Evolutionary conservation across 352 stramenopile genomes (phyloP), one percentile per base, ranked within the genome.

Genomic region (Pythium sp.): DNA sequence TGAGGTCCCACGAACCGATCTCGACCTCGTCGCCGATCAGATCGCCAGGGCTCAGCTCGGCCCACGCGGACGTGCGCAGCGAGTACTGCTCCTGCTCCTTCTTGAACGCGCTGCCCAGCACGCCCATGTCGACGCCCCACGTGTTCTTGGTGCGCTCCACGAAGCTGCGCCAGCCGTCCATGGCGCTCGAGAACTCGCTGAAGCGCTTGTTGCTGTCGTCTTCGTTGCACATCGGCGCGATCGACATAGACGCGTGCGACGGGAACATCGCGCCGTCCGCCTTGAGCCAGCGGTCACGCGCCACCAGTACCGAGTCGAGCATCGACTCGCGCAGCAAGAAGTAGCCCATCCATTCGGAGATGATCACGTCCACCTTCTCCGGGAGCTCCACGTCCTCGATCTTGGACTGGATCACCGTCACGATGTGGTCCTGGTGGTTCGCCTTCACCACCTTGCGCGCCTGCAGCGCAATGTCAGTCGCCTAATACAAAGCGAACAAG

Each of bases 301-400:
- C 98, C 26, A 97, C 80, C 30, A 99, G 89, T 41, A 99, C 89
- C 65, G 92, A 99, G 85, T 99, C 98, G 47, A 99, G 90, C 98
- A 99, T 99, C 62, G 89, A 98, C 82, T 99, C 98, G 55, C 98
- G 90, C 56, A 99, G 79, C 22, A 99, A 80, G 64, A 99, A 99
- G 83, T 99, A 99, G 64, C 89, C 89, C 98, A 99, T 99, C 95
- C 97, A 99, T 83, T 99, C 97, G 14, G 95, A 99, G 64, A 99
- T 98, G 63, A 99, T 99, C 66, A 99, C 98, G 77, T 99, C 98
- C 34, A 99, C 98, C 72, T 98, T 97, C 75, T 99, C 95, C 0
- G 97, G 96, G 2, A 99, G 84, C 68, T 98, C 75, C 22, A 99
- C 90, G 62, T 99, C 97, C 79, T 99, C 98, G 5, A 99, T 97